Evolutionary conservation across 371 early-diverging fungal species (phyloP).

Genomic region (Mortierella sp.): DNA sequence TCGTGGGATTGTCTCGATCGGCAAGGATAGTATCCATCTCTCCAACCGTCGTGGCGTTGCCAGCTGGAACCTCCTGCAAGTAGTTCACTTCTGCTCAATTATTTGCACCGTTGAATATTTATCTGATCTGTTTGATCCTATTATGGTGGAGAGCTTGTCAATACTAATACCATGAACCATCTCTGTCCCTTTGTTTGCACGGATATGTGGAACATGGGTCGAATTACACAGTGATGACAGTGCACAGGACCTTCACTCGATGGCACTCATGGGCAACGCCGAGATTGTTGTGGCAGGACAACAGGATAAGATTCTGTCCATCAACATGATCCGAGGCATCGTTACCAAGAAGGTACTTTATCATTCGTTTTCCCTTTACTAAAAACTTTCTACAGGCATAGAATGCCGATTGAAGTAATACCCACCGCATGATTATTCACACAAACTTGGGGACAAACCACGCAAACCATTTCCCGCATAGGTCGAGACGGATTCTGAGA

Average conservation of each 20-base stretch:
- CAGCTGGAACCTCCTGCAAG: conserved; percentile 78
- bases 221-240: conserved; percentile 63
- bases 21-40: conserved; percentile 75
- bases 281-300: conserved; percentile 80
- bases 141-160: neutral
- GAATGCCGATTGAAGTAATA: neutral
- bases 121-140: neutral
- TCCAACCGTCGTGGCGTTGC: conserved; percentile 78
- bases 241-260: conserved; percentile 73
- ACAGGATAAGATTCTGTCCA: conserved; percentile 70
- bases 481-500: conserved; percentile 66
- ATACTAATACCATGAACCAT: neutral
- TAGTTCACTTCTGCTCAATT: neutral
- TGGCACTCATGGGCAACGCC: conserved; percentile 76
- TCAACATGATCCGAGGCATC: conserved; percentile 78
- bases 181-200: neutral
- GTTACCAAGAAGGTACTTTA: conserved; percentile 65
- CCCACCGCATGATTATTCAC: neutral
- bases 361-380: no score
- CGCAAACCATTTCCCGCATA: conserved; percentile 18
- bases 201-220: neutral
- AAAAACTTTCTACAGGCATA: neutral
- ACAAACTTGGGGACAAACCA: neutral
- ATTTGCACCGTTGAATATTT: neutral
- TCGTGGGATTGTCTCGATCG: conserved; percentile 77